Evolutionary conservation across 2,329 filamentous ascomycete genomes (phyloP).

Genomic region (Penicillium griseofulvum): DNA sequence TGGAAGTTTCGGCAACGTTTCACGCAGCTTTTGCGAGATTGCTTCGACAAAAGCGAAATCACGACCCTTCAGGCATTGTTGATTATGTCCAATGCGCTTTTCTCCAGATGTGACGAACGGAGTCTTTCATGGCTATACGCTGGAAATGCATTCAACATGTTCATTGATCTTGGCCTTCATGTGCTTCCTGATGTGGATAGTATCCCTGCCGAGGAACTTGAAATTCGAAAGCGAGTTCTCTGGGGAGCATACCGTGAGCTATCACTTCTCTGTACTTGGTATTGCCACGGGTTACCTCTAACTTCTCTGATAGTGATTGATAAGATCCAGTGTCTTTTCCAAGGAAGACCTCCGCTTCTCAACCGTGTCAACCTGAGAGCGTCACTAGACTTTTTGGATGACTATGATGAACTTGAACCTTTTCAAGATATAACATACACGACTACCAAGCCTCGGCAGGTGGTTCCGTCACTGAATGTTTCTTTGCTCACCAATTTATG

Average conservation of each 20-base stretch:
- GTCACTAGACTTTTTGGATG: constrained; percentile 39
- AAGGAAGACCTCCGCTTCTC: constrained; percentile 49
- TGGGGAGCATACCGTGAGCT: constrained; percentile 45
- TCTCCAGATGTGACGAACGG: constrained; percentile 52
- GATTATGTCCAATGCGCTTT: constrained; percentile 52
- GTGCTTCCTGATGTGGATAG: constrained; percentile 38
- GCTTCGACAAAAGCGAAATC: constrained; percentile 51
- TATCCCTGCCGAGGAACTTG: constrained; percentile 48
- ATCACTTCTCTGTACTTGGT: not conserved
- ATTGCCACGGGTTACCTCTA: not conserved
- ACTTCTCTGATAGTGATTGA: constrained; percentile 34
- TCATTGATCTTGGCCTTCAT: constrained; percentile 53
- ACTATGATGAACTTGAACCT: constrained; percentile 47
- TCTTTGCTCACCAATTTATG: constrained; percentile 31
- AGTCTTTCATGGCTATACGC: constrained; percentile 55
- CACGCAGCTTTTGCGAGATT: constrained; percentile 47
- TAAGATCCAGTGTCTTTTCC: constrained; percentile 56
- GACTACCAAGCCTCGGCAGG: not conserved
- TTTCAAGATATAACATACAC: constrained; percentile 47
- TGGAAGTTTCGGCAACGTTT: constrained; percentile 51
- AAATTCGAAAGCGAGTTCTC: constrained; percentile 46
- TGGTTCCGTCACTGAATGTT: constrained; percentile 22
- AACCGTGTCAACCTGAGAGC: constrained; percentile 49
- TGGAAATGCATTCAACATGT: constrained; percentile 53
- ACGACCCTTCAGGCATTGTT: constrained; percentile 56